Conservation (phyloP, 2,329 filamentous ascomycete genomes). For the Penicillium sp. region DNA sequence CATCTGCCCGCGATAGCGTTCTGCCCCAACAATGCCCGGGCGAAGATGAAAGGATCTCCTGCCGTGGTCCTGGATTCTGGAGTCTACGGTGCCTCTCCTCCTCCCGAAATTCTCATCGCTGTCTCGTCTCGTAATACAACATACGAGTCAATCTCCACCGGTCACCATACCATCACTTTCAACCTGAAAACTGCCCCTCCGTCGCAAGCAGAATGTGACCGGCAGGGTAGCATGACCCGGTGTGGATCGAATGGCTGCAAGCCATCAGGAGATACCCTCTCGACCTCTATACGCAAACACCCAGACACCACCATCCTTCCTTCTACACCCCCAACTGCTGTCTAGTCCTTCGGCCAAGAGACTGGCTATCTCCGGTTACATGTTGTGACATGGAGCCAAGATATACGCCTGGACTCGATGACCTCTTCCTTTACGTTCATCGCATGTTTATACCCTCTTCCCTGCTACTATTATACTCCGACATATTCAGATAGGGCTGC, state of each 20-base stretch:
- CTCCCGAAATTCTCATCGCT: background rate
- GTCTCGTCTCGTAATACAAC: background rate
- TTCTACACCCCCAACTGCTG: background rate
- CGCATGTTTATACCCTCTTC: background rate
- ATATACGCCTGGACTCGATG: background rate
- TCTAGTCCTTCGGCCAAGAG: background rate
- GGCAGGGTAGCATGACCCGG: background rate
- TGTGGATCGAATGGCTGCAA: background rate
- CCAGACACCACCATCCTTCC: background rate
- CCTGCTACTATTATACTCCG: background rate
- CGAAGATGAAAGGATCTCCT: background rate
- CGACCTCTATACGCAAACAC: background rate
- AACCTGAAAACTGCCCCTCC: background rate
- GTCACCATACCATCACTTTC: background rate
- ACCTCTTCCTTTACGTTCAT: background rate
- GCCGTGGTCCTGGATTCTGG: background rate
- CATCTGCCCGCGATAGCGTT: background rate
- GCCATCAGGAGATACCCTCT: background rate
- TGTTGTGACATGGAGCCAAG: background rate
- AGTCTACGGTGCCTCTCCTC: background rate
- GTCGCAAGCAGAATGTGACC: background rate
- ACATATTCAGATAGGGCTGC: slow-evolving; percentile 1
- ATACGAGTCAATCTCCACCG: background rate
- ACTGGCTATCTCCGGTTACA: background rate
- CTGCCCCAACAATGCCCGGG: background rate